phyloP scores from a whole-genome alignment of 768 basidiomycete genomes.

The Termitomyces sp. region DNA sequence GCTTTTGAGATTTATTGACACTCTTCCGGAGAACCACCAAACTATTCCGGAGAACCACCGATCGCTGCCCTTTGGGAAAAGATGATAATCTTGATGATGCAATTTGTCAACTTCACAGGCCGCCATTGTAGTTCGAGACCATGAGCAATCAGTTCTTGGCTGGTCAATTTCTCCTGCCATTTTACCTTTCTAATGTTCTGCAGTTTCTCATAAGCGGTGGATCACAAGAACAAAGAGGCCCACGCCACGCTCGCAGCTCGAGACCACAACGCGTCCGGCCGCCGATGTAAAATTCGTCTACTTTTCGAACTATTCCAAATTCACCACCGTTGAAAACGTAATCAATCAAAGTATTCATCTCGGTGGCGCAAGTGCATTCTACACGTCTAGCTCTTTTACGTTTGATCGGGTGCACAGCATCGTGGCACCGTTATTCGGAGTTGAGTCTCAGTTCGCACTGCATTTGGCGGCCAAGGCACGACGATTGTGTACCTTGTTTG shows the following conservation, averaged over 20 bases:
- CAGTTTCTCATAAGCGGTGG: background rate
- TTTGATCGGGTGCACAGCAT: background rate
- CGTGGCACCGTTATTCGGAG: background rate
- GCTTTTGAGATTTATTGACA: background rate
- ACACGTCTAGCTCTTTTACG: background rate
- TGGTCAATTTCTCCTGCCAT: background rate
- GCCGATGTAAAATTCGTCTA: background rate
- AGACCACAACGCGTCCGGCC: background rate
- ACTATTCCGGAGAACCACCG: background rate
- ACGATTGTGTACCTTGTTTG: background rate
- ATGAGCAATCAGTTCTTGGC: background rate
- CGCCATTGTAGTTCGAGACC: background rate
- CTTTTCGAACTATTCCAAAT: background rate
- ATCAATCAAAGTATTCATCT: background rate
- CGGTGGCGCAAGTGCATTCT: conserved; percentile 1
- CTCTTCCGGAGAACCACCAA: background rate
- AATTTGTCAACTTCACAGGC: background rate
- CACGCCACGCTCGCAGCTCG: background rate
- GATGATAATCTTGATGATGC: background rate
- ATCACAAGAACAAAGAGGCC: background rate
- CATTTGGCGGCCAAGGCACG: background rate
- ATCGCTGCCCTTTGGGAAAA: background rate
- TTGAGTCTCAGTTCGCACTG: background rate
- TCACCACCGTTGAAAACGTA: background rate
- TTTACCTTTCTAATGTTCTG: background rate